A percentile compares a stretch with the other conserved stretches of the same genome.
Evolutionary conservation across 2,329 filamentous ascomycete species (phyloP).

Genomic region (Trichoderma lentiforme): DNA sequence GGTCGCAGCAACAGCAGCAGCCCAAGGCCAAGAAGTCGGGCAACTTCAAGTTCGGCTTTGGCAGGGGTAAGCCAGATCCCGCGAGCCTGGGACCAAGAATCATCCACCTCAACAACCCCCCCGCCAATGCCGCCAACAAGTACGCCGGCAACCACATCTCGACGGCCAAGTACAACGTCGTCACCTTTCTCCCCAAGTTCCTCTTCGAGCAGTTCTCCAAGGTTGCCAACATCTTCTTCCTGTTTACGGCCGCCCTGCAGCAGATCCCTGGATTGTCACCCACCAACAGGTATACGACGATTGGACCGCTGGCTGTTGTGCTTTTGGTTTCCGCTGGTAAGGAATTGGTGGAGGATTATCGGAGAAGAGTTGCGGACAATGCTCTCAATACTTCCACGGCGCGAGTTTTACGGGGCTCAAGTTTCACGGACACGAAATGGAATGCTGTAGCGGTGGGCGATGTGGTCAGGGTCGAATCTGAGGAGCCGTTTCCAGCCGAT

Average conservation of each 20-base stretch:
- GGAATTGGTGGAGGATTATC: conserved; percentile 89
- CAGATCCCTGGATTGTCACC: conserved; percentile 94
- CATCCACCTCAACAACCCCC: conserved; percentile 94
- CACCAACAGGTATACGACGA: conserved; percentile 93
- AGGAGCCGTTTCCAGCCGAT: conserved; percentile 92
- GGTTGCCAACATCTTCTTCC: conserved; percentile 98
- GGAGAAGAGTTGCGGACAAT: conserved; percentile 81
- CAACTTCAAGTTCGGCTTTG: conserved; percentile 91
- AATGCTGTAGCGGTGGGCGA: conserved; percentile 91
- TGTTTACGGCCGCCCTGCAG: conserved; percentile 91
- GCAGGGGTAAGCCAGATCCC: conserved; percentile 78
- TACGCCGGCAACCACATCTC: conserved; percentile 97
- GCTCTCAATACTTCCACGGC: conserved; percentile 85
- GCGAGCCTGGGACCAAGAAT: conserved; percentile 87
- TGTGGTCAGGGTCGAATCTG: conserved; percentile 87
- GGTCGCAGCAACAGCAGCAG: conserved; percentile 30
- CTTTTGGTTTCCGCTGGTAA: conserved; percentile 93
- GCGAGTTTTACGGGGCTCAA: conserved; percentile 75
- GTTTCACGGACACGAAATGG: conserved; percentile 87
- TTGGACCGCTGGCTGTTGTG: conserved; percentile 87
- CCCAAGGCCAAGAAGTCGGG: conserved; percentile 57
- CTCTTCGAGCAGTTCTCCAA: conserved; percentile 98
- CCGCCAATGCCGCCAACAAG: conserved; percentile 83
- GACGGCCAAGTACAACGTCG: conserved; percentile 93
- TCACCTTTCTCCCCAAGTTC: conserved; percentile 95